Evolutionary conservation across 2,329 filamentous ascomycete genomes (phyloP), one percentile per base, ranked within the genome.

Genomic region (Neoarthrinium moseri): DNA sequence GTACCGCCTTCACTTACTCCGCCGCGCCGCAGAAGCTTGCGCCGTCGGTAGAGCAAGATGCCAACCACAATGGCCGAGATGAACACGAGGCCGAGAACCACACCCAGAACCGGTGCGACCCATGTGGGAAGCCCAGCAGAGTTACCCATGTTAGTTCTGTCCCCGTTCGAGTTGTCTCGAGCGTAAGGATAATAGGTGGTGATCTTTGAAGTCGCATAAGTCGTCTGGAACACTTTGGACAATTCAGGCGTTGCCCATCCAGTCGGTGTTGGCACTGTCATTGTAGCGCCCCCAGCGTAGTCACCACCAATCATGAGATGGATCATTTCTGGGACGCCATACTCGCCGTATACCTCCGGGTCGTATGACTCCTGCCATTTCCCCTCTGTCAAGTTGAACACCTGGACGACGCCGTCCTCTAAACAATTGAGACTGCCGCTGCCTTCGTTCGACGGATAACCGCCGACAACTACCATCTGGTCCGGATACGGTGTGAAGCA

Each of bases 391-490:
- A 91, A 70, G 58, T 95, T 91, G 68, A 90, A 92, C 21, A 89
- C 75, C 36, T 81, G 72, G 27, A 88, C 64, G 2, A 77, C 69
- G 5, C 70, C 65, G n/a, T 73, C 64, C 1, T 70, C 66, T 2
- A 87, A 62, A 47, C 82, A 87, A 0, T 49, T 51, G 0, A 58
- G 46, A 0, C 37, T 33, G 1, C 5, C 35, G 1, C 12, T 22
- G 2, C 64, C 68, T 1, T 57, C 15, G 2, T 56, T 32, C 5
- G 72, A 34, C 1, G 68, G 64, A 52, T 81, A 86, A 10, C 89
- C 89, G 21, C 89, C 89, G 12, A 92, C 72, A 6, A 86, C 75
- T 51, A 94, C 73, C 83, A 95, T 91, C 63, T 92, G 89, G 47
- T 86, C 83, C 13, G 90, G 85, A 67, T 89, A 92, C 1, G 80